Evolutionary conservation across 345 rosid species (phyloP).

Genomic region (Dovyalis caffra): DNA sequence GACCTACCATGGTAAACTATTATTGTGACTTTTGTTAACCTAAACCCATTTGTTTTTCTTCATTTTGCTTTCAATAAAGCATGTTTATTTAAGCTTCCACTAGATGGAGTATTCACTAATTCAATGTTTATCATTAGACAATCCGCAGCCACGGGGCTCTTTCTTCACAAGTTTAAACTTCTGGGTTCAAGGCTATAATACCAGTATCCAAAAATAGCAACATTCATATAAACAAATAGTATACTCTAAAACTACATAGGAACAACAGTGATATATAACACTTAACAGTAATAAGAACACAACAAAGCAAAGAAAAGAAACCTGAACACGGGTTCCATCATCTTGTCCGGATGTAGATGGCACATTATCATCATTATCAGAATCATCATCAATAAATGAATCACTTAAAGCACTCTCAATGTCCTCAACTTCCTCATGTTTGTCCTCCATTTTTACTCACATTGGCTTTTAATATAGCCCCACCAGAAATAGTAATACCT

Average conservation of each 20-base stretch:
- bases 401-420: conserved; percentile 43
- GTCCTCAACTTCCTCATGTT: conserved; percentile 42
- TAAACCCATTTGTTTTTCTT: background rate
- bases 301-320: background rate
- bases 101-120: background rate
- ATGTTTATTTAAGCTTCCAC: background rate
- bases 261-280: background rate
- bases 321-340: conserved; percentile 62
- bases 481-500: background rate
- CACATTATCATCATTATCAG: conserved; percentile 30
- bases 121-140: background rate
- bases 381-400: conserved; percentile 43
- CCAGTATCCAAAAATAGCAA: background rate
- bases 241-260: background rate
- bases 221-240: background rate
- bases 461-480: background rate
- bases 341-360: conserved; percentile 49
- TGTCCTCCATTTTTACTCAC: conserved; percentile 41
- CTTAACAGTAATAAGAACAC: background rate
- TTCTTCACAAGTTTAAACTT: background rate
- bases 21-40: background rate
- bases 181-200: background rate
- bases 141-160: background rate
- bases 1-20: background rate
- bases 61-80: background rate